Evolutionary conservation across 2,329 filamentous ascomycete genomes (phyloP).

Genomic region (Cladosporium halotolerans): DNA sequence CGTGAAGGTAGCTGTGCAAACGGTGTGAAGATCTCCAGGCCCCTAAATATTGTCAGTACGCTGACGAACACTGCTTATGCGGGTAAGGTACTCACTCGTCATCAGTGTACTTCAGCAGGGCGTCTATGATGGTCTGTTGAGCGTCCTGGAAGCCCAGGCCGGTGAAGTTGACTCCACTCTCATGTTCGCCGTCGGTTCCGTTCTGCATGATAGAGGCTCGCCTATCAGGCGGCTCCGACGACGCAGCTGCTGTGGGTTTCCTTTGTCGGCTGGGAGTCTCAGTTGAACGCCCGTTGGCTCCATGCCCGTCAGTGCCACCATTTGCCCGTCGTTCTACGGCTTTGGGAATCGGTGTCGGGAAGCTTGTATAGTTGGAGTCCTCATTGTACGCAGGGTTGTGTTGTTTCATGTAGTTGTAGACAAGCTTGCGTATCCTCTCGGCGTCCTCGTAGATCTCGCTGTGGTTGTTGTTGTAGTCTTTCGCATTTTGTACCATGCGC

Average conservation of each 20-base stretch:
- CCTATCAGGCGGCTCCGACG: slow-evolving; percentile 24
- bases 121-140: slow-evolving; percentile 76
- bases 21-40: slow-evolving; percentile 63
- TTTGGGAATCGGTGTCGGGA: slow-evolving; percentile 66
- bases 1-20: slow-evolving; percentile 75
- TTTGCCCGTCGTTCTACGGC: slow-evolving; percentile 16
- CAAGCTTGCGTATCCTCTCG: slow-evolving; percentile 76
- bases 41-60: slow-evolving; percentile 34
- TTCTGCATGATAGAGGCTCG: slow-evolving; percentile 23
- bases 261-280: slow-evolving; percentile 2
- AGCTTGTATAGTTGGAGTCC: slow-evolving; percentile 59
- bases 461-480: slow-evolving; percentile 70
- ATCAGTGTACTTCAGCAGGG: slow-evolving; percentile 62
- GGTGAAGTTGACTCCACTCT: slow-evolving; percentile 48
- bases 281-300: slow-evolving; percentile 2
- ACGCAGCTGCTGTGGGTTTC: slow-evolving; percentile 13
- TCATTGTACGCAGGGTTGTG: slow-evolving; percentile 75
- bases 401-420: slow-evolving; percentile 82
- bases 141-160: slow-evolving; percentile 75
- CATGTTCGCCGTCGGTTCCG: slow-evolving; percentile 15
- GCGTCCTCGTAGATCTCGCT: slow-evolving; percentile 75
- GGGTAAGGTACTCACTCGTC: slow-evolving; percentile 48
- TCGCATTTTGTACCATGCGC: slow-evolving; percentile 80
- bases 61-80: slow-evolving; percentile 2
- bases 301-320: slow-evolving; percentile 21